A percentile compares a stretch with the other conserved stretches of the same genome.
phyloP scores from a whole-genome alignment of 1,284 basidiomycete genomes.

The Trichosporon inkin region DNA sequence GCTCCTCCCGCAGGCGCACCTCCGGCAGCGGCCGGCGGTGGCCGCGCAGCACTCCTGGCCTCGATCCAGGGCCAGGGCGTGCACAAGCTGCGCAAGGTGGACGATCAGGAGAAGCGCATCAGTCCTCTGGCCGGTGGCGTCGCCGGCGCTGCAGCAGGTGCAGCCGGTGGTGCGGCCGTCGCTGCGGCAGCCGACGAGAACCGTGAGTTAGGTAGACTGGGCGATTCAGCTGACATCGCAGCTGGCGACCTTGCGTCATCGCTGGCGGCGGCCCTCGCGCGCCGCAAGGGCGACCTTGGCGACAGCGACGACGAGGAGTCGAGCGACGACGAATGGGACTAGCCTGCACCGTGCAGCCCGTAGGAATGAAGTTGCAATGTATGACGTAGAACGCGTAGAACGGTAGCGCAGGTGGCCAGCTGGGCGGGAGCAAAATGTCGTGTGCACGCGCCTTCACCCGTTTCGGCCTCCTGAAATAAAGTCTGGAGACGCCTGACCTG shows the following conservation, averaged over 20 bases:
- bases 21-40: slow-evolving; percentile 29
- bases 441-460: not conserved
- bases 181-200: slow-evolving; percentile 30
- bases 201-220: slow-evolving; percentile 24
- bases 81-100: slow-evolving; percentile 66
- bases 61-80: slow-evolving; percentile 68
- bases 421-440: not conserved
- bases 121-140: slow-evolving; percentile 53
- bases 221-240: slow-evolving; percentile 3
- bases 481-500: too few species aligned
- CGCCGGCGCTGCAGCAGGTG: slow-evolving; percentile 51
- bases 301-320: slow-evolving; percentile 87
- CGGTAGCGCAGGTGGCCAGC: not conserved
- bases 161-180: slow-evolving; percentile 46
- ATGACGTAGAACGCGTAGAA: slow-evolving; percentile 8
- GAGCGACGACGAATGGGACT: slow-evolving; percentile 82
- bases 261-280: slow-evolving; percentile 63
- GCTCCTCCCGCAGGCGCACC: slow-evolving; percentile 30
- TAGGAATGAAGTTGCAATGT: not conserved
- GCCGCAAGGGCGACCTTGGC: slow-evolving; percentile 83
- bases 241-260: slow-evolving; percentile 62
- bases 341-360: slow-evolving; percentile 7
- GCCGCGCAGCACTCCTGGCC: slow-evolving; percentile 61
- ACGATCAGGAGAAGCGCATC: slow-evolving; percentile 35
- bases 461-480: too few species aligned